Percentiles rank a stretch among this genome's conserved stretches.
Evolutionary conservation across 495 filamentous ascomycete species (phyloP).

Genomic region (Xanthoparmelia taractica): DNA sequence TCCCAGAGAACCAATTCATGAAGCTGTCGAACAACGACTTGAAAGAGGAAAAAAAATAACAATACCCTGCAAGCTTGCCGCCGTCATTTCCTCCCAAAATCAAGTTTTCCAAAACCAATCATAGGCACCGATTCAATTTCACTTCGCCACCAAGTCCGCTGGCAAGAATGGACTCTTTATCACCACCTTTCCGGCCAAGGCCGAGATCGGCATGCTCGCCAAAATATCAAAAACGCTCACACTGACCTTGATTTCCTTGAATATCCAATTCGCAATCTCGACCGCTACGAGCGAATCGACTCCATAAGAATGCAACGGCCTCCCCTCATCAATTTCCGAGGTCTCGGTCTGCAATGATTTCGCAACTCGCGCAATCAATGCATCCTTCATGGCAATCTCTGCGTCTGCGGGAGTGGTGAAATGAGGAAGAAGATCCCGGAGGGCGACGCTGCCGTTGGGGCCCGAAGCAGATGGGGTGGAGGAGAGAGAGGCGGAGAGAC

Average conservation of each 20-base stretch:
- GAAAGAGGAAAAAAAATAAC: no score
- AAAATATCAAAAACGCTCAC: conserved; percentile 33
- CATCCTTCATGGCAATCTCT: conserved; percentile 1
- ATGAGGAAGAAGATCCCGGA: not conserved
- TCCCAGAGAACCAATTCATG: no score
- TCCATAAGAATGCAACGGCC: conserved; percentile 30
- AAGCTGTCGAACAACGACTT: no score
- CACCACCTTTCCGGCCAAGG: conserved; percentile 9
- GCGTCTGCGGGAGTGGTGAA: not conserved
- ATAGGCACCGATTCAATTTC: not conserved
- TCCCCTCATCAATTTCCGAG: conserved; percentile 23
- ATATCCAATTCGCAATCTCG: conserved; percentile 37
- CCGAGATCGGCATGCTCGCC: conserved; percentile 8
- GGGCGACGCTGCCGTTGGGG: not conserved
- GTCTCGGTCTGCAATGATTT: conserved; percentile 17
- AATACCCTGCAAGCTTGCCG: not conserved
- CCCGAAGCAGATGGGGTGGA: not conserved
- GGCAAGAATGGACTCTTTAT: conserved; percentile 5
- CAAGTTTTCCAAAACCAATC: not conserved
- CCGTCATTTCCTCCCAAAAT: not conserved
- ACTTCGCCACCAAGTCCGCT: not conserved
- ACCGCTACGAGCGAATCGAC: conserved; percentile 38
- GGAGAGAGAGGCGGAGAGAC: not conserved
- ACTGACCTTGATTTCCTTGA: conserved; percentile 28
- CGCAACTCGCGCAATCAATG: conserved; percentile 20